Evolutionary conservation across 371 early-diverging fungal species (phyloP).

Genomic region (Apophysomyces variabilis): DNA sequence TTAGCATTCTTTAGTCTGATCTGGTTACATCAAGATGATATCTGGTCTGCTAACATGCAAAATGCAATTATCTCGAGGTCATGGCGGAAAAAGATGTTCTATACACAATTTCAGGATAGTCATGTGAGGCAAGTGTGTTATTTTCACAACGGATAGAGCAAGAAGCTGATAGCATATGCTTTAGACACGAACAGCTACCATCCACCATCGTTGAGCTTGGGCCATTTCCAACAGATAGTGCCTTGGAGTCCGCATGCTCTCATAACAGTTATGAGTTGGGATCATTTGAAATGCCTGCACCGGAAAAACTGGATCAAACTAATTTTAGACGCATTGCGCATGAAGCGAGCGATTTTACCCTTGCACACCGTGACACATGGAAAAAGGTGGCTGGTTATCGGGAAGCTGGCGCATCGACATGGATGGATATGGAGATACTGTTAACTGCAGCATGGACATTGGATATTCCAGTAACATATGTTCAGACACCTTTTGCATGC

Average conservation of each 20-base stretch:
- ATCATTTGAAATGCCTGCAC: slow-evolving; percentile 18
- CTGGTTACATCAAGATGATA: slow-evolving; percentile 32
- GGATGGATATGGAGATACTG: slow-evolving; percentile 53
- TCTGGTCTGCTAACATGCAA: slow-evolving; percentile 51
- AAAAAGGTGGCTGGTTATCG: slow-evolving; percentile 41
- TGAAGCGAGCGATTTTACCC: slow-evolving; percentile 50
- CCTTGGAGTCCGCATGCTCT: slow-evolving; percentile 22
- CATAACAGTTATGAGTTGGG: slow-evolving; percentile 17
- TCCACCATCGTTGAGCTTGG: slow-evolving; percentile 35
- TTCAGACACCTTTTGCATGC: slow-evolving; percentile 38
- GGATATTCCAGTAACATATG: slow-evolving; percentile 37
- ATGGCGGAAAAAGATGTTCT: slow-evolving; percentile 42
- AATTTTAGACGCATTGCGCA: slow-evolving; percentile 37
- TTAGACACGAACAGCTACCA: slow-evolving; percentile 34
- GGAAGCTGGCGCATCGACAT: slow-evolving; percentile 44
- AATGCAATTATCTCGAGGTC: slow-evolving; percentile 46
- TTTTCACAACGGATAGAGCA: not conserved
- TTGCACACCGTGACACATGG: slow-evolving; percentile 56
- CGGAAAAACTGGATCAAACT: slow-evolving; percentile 18
- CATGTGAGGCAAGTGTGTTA: slow-evolving; percentile 31
- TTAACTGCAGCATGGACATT: slow-evolving; percentile 50
- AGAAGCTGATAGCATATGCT: not conserved
- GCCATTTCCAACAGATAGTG: slow-evolving; percentile 38
- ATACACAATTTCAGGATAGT: slow-evolving; percentile 45
- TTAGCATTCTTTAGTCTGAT: not conserved